Percentiles rank a stretch among this genome's conserved stretches.
phyloP scores from a whole-genome alignment of 441 rosid genomes.

The Populus hybrid region DNA sequence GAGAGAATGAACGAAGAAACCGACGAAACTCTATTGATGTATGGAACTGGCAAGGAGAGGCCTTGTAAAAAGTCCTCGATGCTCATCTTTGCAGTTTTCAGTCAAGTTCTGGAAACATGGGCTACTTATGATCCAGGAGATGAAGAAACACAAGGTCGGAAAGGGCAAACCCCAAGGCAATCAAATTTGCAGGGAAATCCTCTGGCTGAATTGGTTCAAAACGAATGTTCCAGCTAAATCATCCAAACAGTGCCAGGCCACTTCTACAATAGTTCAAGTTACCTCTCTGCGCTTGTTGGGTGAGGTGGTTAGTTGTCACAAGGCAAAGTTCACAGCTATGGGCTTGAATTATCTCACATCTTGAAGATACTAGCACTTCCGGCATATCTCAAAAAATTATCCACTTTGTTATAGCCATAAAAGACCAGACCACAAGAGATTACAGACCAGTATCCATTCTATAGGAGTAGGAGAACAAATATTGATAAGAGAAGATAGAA shows the following conservation, averaged over 20 bases:
- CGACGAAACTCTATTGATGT: no score
- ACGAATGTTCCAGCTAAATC: neutral
- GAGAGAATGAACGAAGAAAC: no score
- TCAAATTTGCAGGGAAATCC: conserved; percentile 8
- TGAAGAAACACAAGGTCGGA: neutral
- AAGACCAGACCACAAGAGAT: conserved; percentile 1
- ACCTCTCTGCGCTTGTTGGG: conserved; percentile 1
- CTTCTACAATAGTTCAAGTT: conserved; percentile 2
- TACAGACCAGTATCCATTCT: conserved; percentile 14
- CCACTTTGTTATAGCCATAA: neutral
- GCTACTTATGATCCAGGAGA: neutral
- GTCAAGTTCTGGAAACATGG: neutral
- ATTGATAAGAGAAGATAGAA: neutral
- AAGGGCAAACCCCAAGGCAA: neutral
- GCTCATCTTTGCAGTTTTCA: neutral
- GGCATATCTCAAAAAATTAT: conserved; percentile 16
- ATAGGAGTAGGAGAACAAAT: neutral
- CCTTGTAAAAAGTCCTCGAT: no score
- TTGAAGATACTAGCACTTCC: conserved; percentile 13
- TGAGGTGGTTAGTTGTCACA: neutral
- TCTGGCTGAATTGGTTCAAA: neutral
- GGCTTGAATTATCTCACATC: conserved; percentile 10
- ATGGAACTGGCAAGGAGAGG: no score
- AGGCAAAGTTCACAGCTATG: conserved; percentile 23
- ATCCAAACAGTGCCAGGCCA: conserved; percentile 12